Evolutionary conservation across 2,329 filamentous ascomycete genomes (phyloP), one percentile per base, ranked within the genome.

Genomic region (Sordariomycetes sp.): DNA sequence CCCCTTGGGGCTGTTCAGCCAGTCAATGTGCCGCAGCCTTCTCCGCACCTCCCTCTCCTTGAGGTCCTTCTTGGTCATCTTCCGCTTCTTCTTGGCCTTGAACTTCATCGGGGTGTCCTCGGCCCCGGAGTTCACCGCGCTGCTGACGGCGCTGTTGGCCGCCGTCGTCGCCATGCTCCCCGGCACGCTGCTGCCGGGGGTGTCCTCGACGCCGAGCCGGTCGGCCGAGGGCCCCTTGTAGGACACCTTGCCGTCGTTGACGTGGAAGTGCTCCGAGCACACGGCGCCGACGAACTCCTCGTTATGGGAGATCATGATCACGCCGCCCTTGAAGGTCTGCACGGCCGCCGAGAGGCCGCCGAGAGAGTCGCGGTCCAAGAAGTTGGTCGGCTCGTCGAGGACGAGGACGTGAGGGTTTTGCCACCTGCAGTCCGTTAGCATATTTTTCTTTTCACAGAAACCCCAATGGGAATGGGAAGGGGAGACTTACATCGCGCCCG

Each of bases 281-380:
- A 99, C 85, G 3, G 93, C 93, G 60, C 93, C 92, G 56, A 99
- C 92, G 68, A 99, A 99, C 73, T 99, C 94, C 70, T 97, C 92
- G 82, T 99, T 97, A 77, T 99, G 94, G 61, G 92, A 97, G 74
- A 99, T 99, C 86, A 99, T 96, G 63, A 99, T 92, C 2, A 99
- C 94, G 72, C 94, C 94, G 64, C 94, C 94, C 78, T 91, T 95
- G 84, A 95, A 99, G 70, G 97, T 94, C 65, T 92, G 90, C 68
- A 99, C 97, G 64, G 94, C 94, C 48, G 96, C 91, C n/a, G 94
- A 92, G 58, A 99, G 83, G 72, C 93, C 94, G 69, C 94, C 95
- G 20, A 99, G 86, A 18, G 92, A 96, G 76, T 99, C 94, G 66
- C 94, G 91, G 70, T 99, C 94, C 79, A 99, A 85, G 82, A 97